phyloP scores from a whole-genome alignment of 2,329 filamentous ascomycete genomes.

The Pestalotiopsis sp. region DNA sequence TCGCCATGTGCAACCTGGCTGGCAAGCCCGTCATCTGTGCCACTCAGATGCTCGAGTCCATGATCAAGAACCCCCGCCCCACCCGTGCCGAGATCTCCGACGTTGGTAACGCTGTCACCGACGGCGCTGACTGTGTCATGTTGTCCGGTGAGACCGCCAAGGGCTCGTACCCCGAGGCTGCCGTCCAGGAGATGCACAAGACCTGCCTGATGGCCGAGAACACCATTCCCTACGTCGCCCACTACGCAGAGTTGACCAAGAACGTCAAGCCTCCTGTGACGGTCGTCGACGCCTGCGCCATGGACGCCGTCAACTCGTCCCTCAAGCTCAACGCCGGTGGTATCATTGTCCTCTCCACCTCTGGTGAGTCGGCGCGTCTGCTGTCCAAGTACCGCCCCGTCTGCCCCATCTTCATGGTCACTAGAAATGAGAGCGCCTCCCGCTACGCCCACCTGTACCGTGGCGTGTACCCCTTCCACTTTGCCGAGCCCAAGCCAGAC shows the following conservation, averaged over 20 bases:
- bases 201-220: constrained; percentile 96
- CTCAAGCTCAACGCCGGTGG: constrained; percentile 95
- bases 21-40: constrained; percentile 99
- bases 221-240: constrained; percentile 93
- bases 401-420: constrained; percentile 99
- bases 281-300: constrained; percentile 91
- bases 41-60: constrained; percentile 99
- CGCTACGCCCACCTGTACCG: constrained; percentile 95
- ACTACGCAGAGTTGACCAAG: constrained; percentile 93
- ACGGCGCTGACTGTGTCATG: constrained; percentile 99
- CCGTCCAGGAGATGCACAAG: constrained; percentile 97
- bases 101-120: constrained; percentile 95
- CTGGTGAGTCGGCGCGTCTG: constrained; percentile 90
- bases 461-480: constrained; percentile 96
- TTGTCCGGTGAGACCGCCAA: constrained; percentile 99
- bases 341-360: constrained; percentile 95
- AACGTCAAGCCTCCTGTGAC: constrained; percentile 81
- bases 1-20: constrained; percentile 99
- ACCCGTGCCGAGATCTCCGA: constrained; percentile 98
- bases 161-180: constrained; percentile 89
- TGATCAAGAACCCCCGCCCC: constrained; percentile 99
- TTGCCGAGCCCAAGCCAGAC: constrained; percentile 91
- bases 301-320: constrained; percentile 94
- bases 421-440: constrained; percentile 79
- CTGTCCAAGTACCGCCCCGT: constrained; percentile 98